These are phyloP conservation scores for Aurantiochytrium sp. DNA, from an alignment of 108 stramenopile genomes.

Conservation along the genomic window DNA sequence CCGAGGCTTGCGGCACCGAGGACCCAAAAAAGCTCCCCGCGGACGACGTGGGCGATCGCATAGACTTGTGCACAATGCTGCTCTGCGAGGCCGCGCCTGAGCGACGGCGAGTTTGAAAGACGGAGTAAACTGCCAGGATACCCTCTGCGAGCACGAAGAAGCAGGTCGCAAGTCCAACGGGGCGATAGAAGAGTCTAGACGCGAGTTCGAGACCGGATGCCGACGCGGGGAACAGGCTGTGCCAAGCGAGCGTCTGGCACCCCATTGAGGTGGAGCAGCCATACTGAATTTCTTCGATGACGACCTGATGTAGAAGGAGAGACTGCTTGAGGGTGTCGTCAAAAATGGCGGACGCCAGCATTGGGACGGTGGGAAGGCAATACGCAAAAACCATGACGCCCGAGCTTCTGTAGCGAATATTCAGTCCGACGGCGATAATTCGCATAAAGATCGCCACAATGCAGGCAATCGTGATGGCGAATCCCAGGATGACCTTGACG, in stretches of 20 bases:
- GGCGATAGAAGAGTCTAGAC: background rate
- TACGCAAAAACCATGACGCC: background rate
- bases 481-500: background rate
- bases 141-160: background rate
- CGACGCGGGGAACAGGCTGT: background rate
- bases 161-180: background rate
- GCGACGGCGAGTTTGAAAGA: background rate
- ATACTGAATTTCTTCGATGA: background rate
- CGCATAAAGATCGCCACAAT: background rate
- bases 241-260: background rate
- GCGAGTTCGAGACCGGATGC: background rate
- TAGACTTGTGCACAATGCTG: slow-evolving; percentile 2
- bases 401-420: background rate
- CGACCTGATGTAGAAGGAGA: background rate
- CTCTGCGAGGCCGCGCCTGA: background rate
- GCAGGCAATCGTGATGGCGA: background rate
- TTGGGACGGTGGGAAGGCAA: background rate
- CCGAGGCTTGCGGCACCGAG: too few relatives aligned
- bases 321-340: background rate
- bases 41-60: too few relatives aligned
- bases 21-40: too few relatives aligned
- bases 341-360: background rate
- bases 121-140: background rate
- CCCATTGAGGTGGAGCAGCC: background rate
- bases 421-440: background rate